Percentiles rank a stretch among this genome's conserved stretches.
phyloP scores from a whole-genome alignment of 345 rosid genomes.

The Ceriops decandra region DNA sequence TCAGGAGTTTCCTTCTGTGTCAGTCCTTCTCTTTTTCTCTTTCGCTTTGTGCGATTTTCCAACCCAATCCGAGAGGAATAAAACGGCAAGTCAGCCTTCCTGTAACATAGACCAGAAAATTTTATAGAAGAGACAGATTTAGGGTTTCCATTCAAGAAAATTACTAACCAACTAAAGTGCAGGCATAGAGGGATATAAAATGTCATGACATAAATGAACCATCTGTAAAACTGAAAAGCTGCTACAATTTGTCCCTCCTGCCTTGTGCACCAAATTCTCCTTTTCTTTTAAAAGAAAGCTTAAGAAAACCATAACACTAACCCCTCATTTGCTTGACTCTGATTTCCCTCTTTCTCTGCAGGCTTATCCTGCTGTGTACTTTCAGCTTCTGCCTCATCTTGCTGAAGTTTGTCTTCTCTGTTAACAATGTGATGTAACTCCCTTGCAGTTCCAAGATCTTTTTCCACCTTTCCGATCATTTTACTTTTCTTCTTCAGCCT shows the following conservation, averaged over 20 bases:
- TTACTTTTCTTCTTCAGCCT: slow-evolving; percentile 6
- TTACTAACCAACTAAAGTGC: neutral
- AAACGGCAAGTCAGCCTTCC: slow-evolving; percentile 7
- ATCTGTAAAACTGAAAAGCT: too few species aligned
- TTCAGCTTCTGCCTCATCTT: slow-evolving; percentile 3
- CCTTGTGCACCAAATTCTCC: too few species aligned
- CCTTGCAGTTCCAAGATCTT: neutral
- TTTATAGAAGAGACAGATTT: neutral
- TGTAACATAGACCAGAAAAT: neutral
- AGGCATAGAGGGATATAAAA: neutral
- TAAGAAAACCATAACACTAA: slow-evolving; percentile 1
- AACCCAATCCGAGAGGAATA: slow-evolving; percentile 2
- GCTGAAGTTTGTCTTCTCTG: slow-evolving; percentile 5
- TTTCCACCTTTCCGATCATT: slow-evolving; percentile 1
- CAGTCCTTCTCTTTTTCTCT: slow-evolving; percentile 16
- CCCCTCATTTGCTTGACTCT: slow-evolving; percentile 7
- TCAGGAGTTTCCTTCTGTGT: slow-evolving; percentile 4
- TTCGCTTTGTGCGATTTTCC: slow-evolving; percentile 15
- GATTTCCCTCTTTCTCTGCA: neutral
- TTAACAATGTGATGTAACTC: neutral
- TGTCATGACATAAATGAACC: neutral
- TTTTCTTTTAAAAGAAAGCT: neutral
- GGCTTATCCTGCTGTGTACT: neutral
- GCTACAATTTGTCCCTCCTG: too few species aligned
- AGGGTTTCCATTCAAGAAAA: neutral